Evolutionary conservation across 345 rosid genomes (phyloP), one percentile per base, ranked within the genome.

Genomic region (Cardamine chenopodiifolia): DNA sequence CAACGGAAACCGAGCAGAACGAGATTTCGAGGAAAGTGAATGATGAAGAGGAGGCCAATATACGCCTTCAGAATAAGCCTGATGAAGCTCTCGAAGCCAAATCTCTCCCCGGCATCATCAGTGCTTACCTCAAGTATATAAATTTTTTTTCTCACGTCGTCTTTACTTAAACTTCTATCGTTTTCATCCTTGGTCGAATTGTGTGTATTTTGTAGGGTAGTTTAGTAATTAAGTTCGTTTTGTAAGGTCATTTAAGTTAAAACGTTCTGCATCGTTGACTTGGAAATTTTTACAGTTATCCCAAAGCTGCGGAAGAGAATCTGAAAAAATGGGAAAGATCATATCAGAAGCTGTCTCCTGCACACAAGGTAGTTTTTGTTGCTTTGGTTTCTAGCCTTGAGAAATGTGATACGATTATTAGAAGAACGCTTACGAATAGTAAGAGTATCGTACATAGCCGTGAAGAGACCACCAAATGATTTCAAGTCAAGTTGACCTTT

Each of bases 11-110:
- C 7, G 26, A 23, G 9, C 28, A 13, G 18, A 5, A 17, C 31
- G 68, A 39, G 40, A 72, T 73, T 73, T 57, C 56, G 3, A 23
- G 25, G 49, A 82, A 78, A 66, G 68, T 58, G 34, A 83, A 79
- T 49, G 92, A 81, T 26, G 88, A 78, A 60, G 96, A 86, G 39
- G 89, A 85, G 61, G 93, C 83, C 42, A 88, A 81, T 37, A 84
- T 79, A 42, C 80, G 66, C 31, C 95, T 91, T 58, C 89, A 83
- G 72, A 79, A 87, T 68, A 89, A 77, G 83, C 86, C 86, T 47
- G 96, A 94, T 81, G 98, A 89, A 82, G 95, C 86, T 29, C 93
- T 94, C 31, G 96, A 94, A 81, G 87, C 89, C 79, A 83, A 88
- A 82, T 91, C 97, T 70, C 97, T 94, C 26, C 74, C 94, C 63